Evolutionary conservation across 139 green algal genomes (phyloP).

Genomic region (Nannochloris sp.): DNA sequence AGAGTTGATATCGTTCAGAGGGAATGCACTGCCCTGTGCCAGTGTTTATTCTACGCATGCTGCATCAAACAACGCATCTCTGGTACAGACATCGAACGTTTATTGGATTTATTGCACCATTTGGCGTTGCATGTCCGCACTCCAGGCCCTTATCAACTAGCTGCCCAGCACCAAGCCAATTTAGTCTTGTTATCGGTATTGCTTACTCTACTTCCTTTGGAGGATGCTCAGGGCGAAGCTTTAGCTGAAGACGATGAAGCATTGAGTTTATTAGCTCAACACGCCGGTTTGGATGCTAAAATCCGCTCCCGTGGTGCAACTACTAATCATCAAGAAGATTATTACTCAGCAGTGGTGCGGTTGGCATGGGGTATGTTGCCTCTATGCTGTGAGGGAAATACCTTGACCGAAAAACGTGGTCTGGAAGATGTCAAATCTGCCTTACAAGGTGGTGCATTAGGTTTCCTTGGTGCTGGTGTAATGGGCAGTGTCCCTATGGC

Average conservation of each 20-base stretch:
- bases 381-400: constrained; percentile 8
- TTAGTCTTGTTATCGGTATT: constrained; percentile 25
- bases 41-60: constrained; percentile 54
- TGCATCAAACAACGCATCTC: constrained; percentile 33
- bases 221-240: constrained; percentile 7
- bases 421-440: constrained; percentile 11
- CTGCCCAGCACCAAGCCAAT: constrained; percentile 33
- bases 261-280: constrained; percentile 15
- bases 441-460: constrained; percentile 11
- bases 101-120: constrained; percentile 42
- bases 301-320: not conserved
- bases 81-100: constrained; percentile 25
- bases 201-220: constrained; percentile 22
- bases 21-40: constrained; percentile 41
- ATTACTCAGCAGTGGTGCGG: constrained; percentile 17
- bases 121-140: constrained; percentile 11
- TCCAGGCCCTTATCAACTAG: constrained; percentile 1
- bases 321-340: not conserved
- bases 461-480: constrained; percentile 14
- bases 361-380: constrained; percentile 53
- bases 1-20: constrained; percentile 24
- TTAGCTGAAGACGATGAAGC: constrained; percentile 15
- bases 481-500: constrained; percentile 22
- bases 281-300: constrained; percentile 15
- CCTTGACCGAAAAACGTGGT: constrained; percentile 9